Conservation (phyloP, 805 yeast species). For the Ogataea degrootiae region DNA sequence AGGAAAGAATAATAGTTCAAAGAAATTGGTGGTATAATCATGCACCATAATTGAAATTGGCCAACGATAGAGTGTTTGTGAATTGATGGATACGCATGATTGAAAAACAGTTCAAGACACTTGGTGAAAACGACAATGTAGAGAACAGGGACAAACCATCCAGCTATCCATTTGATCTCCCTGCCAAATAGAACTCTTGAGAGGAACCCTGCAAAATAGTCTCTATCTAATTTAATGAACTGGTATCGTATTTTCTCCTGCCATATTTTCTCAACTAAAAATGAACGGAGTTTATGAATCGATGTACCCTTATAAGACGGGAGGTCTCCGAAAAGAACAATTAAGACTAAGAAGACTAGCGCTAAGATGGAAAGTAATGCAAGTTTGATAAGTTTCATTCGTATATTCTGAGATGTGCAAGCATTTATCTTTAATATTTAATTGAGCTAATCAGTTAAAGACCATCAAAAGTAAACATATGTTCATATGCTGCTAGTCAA, state of each 20-base stretch:
- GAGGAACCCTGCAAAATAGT: slow-evolving; percentile 20
- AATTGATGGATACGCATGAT: slow-evolving; percentile 15
- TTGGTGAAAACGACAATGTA: slow-evolving; percentile 34
- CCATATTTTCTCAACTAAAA: slow-evolving; percentile 8
- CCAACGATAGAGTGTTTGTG: slow-evolving; percentile 6
- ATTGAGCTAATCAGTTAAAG: no score
- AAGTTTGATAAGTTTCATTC: not conserved
- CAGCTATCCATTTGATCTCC: slow-evolving; percentile 16
- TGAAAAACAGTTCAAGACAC: slow-evolving; percentile 23
- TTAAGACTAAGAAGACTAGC: slow-evolving; percentile 14
- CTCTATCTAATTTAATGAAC: slow-evolving; percentile 20
- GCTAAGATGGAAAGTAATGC: not conserved
- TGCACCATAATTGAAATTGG: slow-evolving; percentile 8
- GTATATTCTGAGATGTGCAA: not conserved
- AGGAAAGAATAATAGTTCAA: slow-evolving; percentile 33
- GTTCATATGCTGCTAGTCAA: no score
- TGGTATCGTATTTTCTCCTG: not conserved
- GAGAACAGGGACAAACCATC: slow-evolving; percentile 42
- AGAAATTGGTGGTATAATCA: slow-evolving; percentile 31
- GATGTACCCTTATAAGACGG: slow-evolving; percentile 36
- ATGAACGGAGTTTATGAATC: slow-evolving; percentile 20
- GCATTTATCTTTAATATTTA: not conserved
- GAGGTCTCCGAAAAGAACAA: slow-evolving; percentile 45
- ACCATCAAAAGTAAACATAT: no score
- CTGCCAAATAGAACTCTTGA: slow-evolving; percentile 7